A percentile compares a stretch with the other conserved stretches of the same genome.
Conservation (phyloP, 2,329 filamentous ascomycete genomes). For the Pyricularia sp. region DNA sequence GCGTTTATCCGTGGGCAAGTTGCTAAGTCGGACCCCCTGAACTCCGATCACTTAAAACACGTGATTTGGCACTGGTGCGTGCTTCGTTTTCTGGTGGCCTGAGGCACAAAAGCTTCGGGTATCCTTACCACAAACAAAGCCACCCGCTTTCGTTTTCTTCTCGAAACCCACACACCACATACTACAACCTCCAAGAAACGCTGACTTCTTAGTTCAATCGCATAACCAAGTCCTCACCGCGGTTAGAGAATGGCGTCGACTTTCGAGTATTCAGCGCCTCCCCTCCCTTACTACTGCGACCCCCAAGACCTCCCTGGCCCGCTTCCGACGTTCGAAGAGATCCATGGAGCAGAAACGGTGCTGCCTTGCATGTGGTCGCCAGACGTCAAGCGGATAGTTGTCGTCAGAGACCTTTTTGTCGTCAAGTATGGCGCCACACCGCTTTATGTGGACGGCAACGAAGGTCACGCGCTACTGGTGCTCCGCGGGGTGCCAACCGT, state of each 20-base stretch:
- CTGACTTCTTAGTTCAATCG: background rate
- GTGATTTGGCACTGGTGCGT: too few relatives aligned
- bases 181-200: background rate
- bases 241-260: background rate
- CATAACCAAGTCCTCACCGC: too few relatives aligned
- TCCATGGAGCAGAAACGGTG: background rate
- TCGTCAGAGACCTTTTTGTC: constrained; percentile 6
- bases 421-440: constrained; percentile 7
- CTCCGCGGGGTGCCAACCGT: constrained; percentile 5
- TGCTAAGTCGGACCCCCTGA: too few relatives aligned
- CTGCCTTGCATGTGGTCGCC: background rate
- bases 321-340: constrained; percentile 6
- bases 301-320: constrained; percentile 4
- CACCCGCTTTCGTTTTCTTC: background rate
- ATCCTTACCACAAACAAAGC: too few relatives aligned
- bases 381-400: constrained; percentile 1
- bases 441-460: constrained; percentile 6
- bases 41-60: too few relatives aligned
- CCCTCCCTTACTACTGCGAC: constrained; percentile 7
- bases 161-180: background rate
- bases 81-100: too few relatives aligned
- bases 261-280: background rate
- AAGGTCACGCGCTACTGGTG: constrained; percentile 8
- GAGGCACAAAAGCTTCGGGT: too few relatives aligned
- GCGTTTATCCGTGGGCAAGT: too few relatives aligned